Conservation (phyloP, 2,329 filamentous ascomycete genomes). For the Penicillium concentricum region DNA sequence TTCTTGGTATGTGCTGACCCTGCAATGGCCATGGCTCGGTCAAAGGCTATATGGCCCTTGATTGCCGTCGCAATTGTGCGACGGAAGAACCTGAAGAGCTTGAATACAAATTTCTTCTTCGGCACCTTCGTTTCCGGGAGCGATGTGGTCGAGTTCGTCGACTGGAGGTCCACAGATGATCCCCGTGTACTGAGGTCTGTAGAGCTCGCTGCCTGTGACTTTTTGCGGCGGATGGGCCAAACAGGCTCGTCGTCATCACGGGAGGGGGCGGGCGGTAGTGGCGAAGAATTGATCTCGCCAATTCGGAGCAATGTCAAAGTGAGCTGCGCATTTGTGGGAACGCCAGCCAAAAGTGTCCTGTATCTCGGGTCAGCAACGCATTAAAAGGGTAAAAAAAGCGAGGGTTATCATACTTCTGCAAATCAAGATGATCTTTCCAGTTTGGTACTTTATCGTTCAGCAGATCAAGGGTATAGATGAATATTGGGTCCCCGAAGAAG, state of each 20-base stretch:
- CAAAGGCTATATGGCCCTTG: slow-evolving; percentile 68
- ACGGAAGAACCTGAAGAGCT: slow-evolving; percentile 65
- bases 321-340: slow-evolving; percentile 83
- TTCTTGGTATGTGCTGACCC: slow-evolving; percentile 65
- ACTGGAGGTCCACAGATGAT: neutral
- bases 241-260: slow-evolving; percentile 34
- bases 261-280: slow-evolving; percentile 64
- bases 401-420: slow-evolving; percentile 54
- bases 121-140: slow-evolving; percentile 12
- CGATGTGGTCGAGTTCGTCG: neutral
- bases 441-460: slow-evolving; percentile 56
- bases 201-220: slow-evolving; percentile 49
- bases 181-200: slow-evolving; percentile 53
- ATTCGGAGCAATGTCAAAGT: slow-evolving; percentile 78
- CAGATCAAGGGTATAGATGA: slow-evolving; percentile 58
- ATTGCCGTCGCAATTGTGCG: slow-evolving; percentile 68
- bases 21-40: slow-evolving; percentile 67
- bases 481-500: slow-evolving; percentile 78
- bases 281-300: slow-evolving; percentile 77
- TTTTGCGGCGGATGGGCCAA: slow-evolving; percentile 40
- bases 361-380: neutral
- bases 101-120: slow-evolving; percentile 45
- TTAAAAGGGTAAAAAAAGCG: neutral
- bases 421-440: slow-evolving; percentile 74
- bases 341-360: slow-evolving; percentile 70